Conservation (phyloP, 31 red algal species). For the Odonthalia washingtoniensis region DNA sequence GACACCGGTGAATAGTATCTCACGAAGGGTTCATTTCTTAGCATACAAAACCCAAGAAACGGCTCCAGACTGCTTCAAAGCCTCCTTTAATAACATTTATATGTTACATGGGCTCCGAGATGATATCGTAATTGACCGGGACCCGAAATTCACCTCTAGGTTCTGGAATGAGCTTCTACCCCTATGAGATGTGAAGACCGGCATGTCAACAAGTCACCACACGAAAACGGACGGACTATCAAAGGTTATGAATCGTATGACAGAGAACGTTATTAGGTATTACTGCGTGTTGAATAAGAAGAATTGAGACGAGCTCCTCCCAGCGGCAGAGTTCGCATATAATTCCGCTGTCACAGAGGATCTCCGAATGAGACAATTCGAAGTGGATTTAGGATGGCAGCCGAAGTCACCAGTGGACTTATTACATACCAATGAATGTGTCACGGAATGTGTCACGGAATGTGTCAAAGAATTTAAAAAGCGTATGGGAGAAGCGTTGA, state of each 20-base stretch:
- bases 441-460: neutral
- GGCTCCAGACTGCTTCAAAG: neutral
- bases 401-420: neutral
- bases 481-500: neutral
- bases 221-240: neutral
- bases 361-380: neutral
- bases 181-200: neutral
- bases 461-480: neutral
- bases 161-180: slow-evolving; percentile 26
- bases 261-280: slow-evolving; percentile 15
- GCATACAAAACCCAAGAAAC: neutral
- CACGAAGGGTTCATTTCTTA: slow-evolving; percentile 16
- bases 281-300: slow-evolving; percentile 3
- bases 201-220: slow-evolving; percentile 9
- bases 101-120: slow-evolving; percentile 16
- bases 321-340: too few relatives aligned
- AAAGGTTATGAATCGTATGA: slow-evolving; percentile 18
- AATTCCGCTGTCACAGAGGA: neutral
- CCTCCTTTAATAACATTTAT: neutral
- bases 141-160: slow-evolving; percentile 24
- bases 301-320: neutral
- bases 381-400: slow-evolving; percentile 5
- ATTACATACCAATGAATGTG: neutral
- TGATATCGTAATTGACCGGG: slow-evolving; percentile 16
- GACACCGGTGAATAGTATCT: slow-evolving; percentile 5